phyloP scores from a whole-genome alignment of 163 green algal genomes.

The Chlorella variabilis region DNA sequence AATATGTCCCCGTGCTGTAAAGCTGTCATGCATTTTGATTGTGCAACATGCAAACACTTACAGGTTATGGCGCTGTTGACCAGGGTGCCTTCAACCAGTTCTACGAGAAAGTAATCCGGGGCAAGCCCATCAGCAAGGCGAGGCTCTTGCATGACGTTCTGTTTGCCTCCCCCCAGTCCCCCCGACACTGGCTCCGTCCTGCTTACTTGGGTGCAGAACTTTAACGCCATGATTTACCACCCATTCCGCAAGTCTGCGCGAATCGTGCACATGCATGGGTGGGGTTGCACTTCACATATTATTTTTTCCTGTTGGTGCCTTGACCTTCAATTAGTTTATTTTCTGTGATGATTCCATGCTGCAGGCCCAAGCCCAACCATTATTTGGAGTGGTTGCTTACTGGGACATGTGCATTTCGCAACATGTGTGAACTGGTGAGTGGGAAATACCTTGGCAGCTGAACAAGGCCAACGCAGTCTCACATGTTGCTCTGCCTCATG shows the following conservation, averaged over 20 bases:
- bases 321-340: neutral
- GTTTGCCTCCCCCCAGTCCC: neutral
- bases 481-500: neutral
- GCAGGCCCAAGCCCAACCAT: constrained; percentile 24
- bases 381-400: constrained; percentile 16
- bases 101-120: constrained; percentile 33
- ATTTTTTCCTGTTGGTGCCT: neutral
- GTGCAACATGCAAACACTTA: too few species aligned
- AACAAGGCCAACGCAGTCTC: neutral
- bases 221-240: constrained; percentile 10
- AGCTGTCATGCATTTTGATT: too few species aligned
- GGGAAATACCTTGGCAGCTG: too few species aligned
- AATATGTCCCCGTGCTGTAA: too few species aligned
- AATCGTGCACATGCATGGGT: constrained; percentile 21
- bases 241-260: neutral
- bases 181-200: neutral
- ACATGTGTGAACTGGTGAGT: constrained; percentile 12
- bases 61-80: constrained; percentile 36
- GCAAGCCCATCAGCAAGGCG: constrained; percentile 15
- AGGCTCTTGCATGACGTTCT: too few species aligned
- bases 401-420: neutral
- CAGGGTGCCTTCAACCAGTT: constrained; percentile 48
- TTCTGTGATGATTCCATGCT: too few species aligned
- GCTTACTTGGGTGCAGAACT: neutral
- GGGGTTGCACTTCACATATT: neutral